Base-by-base conservation (phyloP, 2,329 filamentous ascomycete genomes). In the Knufia petricola region DNA sequence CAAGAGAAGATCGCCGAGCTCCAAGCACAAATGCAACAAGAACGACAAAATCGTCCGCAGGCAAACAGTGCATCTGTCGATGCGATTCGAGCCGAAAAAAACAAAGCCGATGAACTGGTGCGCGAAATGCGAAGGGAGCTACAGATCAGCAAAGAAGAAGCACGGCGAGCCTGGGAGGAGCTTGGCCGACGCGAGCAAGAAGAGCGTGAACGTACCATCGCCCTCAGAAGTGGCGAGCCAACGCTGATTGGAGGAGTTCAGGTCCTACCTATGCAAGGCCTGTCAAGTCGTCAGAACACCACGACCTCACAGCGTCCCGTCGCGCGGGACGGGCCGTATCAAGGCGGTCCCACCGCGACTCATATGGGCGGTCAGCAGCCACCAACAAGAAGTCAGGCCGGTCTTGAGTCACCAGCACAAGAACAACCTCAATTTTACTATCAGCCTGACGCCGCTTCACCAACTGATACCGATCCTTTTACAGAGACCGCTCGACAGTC, bases 111-210 rank as follows among this genome's bases (percentile, higher is more conserved):
- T 57, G 86, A 87, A 60, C 75, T 87, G 58, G 77, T 94, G n/a
- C 74, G 76, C 13, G 92, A 96, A 65, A 88, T 95, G 84, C 84
- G 85, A 59, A 86, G 92, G 54, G 92, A 98, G 67, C 74, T 96
- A 32, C 79, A 85, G 59, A 98, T 98, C 52, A 94, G 89, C 32
- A 95, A 95, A 62, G 90, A 95, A 58, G 92, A 98, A 66, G 90
- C 92, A 7, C 81, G 90, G 30, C 80, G 92, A 50, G 92, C 92
- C 1, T 98, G 92, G 92, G 92, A 98, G 69, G 92, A 96, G 66
- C 78, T 98, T 1, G 92, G 92, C 20, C 79, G 90, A 45, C 81
- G 88, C 45, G 92, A 96, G 66, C 87, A 95, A 62, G 87, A 94
- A 66, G 90, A 95, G 66, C 81, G 90, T 4, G 89, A 95, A 55